phyloP scores from a whole-genome alignment of 305 asterid species.

The Fraxinus angustifolia region DNA sequence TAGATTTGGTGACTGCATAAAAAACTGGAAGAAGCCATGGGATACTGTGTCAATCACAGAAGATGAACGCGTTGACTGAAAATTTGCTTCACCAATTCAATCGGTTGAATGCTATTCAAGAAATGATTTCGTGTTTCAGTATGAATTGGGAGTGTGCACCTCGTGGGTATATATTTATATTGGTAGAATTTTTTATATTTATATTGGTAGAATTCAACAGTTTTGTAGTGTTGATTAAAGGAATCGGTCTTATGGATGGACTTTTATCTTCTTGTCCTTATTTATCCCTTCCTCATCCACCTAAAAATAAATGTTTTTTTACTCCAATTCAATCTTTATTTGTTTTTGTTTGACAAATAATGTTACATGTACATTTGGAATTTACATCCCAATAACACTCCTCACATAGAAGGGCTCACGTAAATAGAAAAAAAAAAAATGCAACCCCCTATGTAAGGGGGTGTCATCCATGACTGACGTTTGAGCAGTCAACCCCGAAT shows the following conservation, averaged over 20 bases:
- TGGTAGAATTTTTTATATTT: background rate
- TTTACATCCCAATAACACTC: too few relatives aligned
- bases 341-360: background rate
- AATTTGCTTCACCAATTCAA: background rate
- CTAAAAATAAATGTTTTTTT: too few relatives aligned
- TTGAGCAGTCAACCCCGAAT: too few relatives aligned
- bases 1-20: constrained; percentile 48
- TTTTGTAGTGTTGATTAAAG: background rate
- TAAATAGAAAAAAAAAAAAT: too few relatives aligned
- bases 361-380: too few relatives aligned
- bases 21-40: constrained; percentile 62
- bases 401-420: too few relatives aligned
- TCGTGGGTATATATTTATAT: constrained; percentile 15
- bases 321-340: background rate
- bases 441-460: too few relatives aligned
- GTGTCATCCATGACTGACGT: background rate
- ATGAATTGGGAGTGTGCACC: constrained; percentile 13
- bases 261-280: background rate
- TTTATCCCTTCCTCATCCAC: background rate
- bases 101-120: background rate
- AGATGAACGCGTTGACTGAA: background rate
- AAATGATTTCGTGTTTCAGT: background rate
- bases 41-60: background rate
- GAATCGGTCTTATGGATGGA: background rate
- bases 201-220: background rate